Percentiles rank a stretch among this genome's conserved stretches.
Evolutionary conservation across 2,329 filamentous ascomycete species (phyloP).

Genomic region (Colletotrichum truncatum): DNA sequence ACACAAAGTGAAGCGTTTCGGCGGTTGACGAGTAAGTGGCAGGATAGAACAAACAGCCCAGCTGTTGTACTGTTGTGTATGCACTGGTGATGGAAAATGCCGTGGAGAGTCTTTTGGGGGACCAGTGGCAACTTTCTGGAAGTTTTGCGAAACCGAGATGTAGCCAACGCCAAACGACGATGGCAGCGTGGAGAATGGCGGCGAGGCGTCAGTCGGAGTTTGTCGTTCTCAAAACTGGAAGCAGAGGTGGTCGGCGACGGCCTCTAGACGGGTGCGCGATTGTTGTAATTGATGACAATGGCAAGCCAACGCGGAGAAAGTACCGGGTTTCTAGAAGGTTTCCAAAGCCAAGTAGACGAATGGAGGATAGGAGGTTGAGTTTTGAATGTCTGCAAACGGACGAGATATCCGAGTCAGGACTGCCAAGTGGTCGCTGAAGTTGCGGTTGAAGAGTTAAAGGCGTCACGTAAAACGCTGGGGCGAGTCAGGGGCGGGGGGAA

Average conservation of each 20-base stretch:
- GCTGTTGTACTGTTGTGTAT: constrained; percentile 4
- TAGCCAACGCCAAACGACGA: neutral
- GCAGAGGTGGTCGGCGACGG: neutral
- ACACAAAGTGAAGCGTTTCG: neutral
- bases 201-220: no score
- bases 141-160: neutral
- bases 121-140: constrained; percentile 1
- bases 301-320: constrained; percentile 8
- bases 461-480: constrained; percentile 28
- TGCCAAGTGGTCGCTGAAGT: constrained; percentile 7
- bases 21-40: neutral
- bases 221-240: neutral
- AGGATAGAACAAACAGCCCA: neutral
- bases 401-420: constrained; percentile 3
- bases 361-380: constrained; percentile 9
- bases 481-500: constrained; percentile 22
- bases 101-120: neutral
- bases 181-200: constrained; percentile 8
- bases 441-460: constrained; percentile 22
- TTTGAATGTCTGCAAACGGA: constrained; percentile 29
- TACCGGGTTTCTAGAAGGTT: constrained; percentile 7
- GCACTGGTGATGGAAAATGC: neutral
- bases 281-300: constrained; percentile 22
- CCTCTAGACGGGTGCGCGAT: neutral
- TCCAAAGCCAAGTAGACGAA: constrained; percentile 16